Percentiles rank a stretch among this genome's conserved stretches.
phyloP scores from a whole-genome alignment of 495 filamentous ascomycete genomes.

The Aspergillus baeticus region DNA sequence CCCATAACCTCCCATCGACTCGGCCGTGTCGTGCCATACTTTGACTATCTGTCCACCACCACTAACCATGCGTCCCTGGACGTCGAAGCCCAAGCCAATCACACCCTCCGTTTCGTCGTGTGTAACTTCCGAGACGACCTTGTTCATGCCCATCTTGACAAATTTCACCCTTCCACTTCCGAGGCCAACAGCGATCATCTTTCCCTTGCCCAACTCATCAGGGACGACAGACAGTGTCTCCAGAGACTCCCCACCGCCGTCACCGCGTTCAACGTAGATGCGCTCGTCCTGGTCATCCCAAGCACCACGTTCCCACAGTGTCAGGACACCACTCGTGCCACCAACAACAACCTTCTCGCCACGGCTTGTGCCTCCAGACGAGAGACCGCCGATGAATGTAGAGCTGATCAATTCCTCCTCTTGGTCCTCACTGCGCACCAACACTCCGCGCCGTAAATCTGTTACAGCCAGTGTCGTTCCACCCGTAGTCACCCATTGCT shows the following conservation, averaged over 20 bases:
- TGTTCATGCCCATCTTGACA: constrained; percentile 56
- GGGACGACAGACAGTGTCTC: constrained; percentile 69
- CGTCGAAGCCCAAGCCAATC: constrained; percentile 75
- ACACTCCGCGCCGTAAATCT: constrained; percentile 77
- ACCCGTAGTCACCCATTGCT: constrained; percentile 91
- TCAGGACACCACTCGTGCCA: constrained; percentile 74
- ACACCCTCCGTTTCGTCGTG: constrained; percentile 87
- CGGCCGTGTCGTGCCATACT: constrained; percentile 70
- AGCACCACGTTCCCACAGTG: constrained; percentile 86
- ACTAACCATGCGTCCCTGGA: constrained; percentile 78
- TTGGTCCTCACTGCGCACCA: constrained; percentile 87
- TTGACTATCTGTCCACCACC: constrained; percentile 81
- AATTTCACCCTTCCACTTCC: constrained; percentile 66
- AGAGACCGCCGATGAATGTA: constrained; percentile 65
- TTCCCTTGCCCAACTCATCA: constrained; percentile 61
- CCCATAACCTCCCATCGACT: constrained; percentile 36
- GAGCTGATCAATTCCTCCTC: constrained; percentile 88
- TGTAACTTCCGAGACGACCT: constrained; percentile 56
- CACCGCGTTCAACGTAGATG: constrained; percentile 62
- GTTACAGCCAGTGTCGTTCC: constrained; percentile 86
- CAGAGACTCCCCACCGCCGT: constrained; percentile 63
- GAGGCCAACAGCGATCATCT: constrained; percentile 70
- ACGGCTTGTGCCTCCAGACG: constrained; percentile 58
- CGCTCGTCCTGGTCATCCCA: constrained; percentile 96
- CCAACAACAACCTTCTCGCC: constrained; percentile 80